These are phyloP conservation scores for Talaromyces wortmannii DNA, from an alignment of 495 filamentous ascomycete species.

Conservation along the genomic window DNA sequence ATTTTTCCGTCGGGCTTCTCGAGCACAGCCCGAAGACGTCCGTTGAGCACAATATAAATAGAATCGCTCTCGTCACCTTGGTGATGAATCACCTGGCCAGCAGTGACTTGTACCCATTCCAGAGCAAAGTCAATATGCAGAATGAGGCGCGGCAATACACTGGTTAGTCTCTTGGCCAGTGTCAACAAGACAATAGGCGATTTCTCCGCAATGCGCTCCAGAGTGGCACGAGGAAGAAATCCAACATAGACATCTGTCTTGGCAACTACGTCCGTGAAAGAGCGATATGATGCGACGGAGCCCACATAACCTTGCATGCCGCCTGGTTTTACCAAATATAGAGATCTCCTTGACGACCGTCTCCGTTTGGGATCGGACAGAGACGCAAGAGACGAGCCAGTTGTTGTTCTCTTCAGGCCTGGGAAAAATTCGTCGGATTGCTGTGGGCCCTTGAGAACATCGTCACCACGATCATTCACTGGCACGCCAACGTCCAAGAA, in stretches of 20 bases:
- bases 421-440: slow-evolving; percentile 34
- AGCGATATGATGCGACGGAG: slow-evolving; percentile 87
- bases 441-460: slow-evolving; percentile 22
- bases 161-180: slow-evolving; percentile 90
- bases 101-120: slow-evolving; percentile 95
- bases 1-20: slow-evolving; percentile 76
- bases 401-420: slow-evolving; percentile 40
- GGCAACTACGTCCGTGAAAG: slow-evolving; percentile 92
- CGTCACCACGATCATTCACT: slow-evolving; percentile 42
- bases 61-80: slow-evolving; percentile 95
- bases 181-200: slow-evolving; percentile 90
- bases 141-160: slow-evolving; percentile 81
- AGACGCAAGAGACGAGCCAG: slow-evolving; percentile 35
- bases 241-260: slow-evolving; percentile 99
- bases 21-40: slow-evolving; percentile 71
- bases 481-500: slow-evolving; percentile 89
- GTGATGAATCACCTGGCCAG: slow-evolving; percentile 89
- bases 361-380: slow-evolving; percentile 39
- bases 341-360: slow-evolving; percentile 54
- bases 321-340: slow-evolving; percentile 91
- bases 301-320: slow-evolving; percentile 92
- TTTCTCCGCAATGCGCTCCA: slow-evolving; percentile 87
- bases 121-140: slow-evolving; percentile 96
- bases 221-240: slow-evolving; percentile 77
- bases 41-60: slow-evolving; percentile 96